phyloP scores from a whole-genome alignment of 2,329 filamentous ascomycete species.

The Xylaria multiplex region DNA sequence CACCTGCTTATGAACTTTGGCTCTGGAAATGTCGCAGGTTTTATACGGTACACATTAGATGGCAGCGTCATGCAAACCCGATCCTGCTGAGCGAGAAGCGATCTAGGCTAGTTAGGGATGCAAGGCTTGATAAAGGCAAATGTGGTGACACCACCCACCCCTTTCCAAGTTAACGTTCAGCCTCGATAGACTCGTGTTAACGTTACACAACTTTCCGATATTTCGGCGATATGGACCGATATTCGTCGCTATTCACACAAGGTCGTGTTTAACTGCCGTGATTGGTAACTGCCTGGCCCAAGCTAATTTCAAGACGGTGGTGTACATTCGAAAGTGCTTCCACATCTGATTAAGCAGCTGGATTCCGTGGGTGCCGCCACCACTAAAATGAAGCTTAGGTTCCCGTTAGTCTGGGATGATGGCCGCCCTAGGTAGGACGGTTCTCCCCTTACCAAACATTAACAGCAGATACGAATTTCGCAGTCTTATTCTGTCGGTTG shows the following conservation, averaged over 20 bases:
- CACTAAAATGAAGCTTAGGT: slow-evolving; percentile 3
- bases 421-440: background rate
- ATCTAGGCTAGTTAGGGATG: slow-evolving; percentile 5
- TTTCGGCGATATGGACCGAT: slow-evolving; percentile 4
- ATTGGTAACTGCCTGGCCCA: background rate
- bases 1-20: slow-evolving; percentile 6
- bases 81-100: slow-evolving; percentile 2
- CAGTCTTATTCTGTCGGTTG: background rate
- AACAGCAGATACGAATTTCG: background rate
- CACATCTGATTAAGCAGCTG: background rate
- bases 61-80: slow-evolving; percentile 15
- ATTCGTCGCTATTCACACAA: background rate
- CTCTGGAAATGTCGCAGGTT: background rate
- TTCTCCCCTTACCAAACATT: slow-evolving; percentile 9
- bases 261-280: background rate
- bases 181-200: slow-evolving; percentile 17
- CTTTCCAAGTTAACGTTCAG: slow-evolving; percentile 2
- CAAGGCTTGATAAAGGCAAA: background rate
- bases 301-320: background rate
- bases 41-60: background rate
- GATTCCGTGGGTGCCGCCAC: background rate
- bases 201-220: slow-evolving; percentile 22
- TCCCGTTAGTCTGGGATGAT: slow-evolving; percentile 13
- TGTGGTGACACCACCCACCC: slow-evolving; percentile 25
- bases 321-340: background rate